Evolutionary conservation across 2,329 filamentous ascomycete species (phyloP), one percentile per base, ranked within the genome.

Genomic region (Thelonectria discophora): DNA sequence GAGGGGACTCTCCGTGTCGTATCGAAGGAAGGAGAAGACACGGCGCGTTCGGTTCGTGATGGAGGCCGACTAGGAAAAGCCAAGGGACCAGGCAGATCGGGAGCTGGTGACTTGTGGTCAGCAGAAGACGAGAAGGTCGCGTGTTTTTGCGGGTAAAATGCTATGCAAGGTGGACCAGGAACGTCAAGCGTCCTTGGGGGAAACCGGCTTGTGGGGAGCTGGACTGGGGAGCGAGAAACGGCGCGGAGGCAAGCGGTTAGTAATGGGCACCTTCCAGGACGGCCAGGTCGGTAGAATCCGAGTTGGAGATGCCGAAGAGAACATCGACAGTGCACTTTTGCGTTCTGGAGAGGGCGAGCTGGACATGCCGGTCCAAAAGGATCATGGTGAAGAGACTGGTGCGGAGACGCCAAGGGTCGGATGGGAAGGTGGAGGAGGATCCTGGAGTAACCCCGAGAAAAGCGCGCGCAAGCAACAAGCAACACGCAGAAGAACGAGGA

Each of bases 91-190:
- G 66, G 62, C 59, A 62, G 60, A 70, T 63, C 54, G 62, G 56
- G 54, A 58, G 45, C 67, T 71, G 58, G 60, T 63, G 58, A 54
- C 60, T 68, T 56, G 63, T 60, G 53, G 69, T 71, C 65, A 71
- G 69, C 65, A 57, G 55, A 58, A 48, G 59, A 65, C 57, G 59
- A 64, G 47, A 53, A 65, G 49, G 67, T 72, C 69, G 69, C 69
- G 60, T 71, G 67, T 71, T 71, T 71, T 69, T 70, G 69, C 69
- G 67, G 69, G 60, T 65, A 71, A 70, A 70, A 70, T 62, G 62
- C 56, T 58, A 61, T 65, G 64, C 50, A 34, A 58, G 60, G 69
- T 72, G 69, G 69, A 72, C 63, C 69, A 58, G 56, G 53, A 58
- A 66, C 54, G 58, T 65, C 60, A 62, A 66, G 69, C 66, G 63